phyloP scores from a whole-genome alignment of 148 eudicot species.

The Persicaria maculosa region DNA sequence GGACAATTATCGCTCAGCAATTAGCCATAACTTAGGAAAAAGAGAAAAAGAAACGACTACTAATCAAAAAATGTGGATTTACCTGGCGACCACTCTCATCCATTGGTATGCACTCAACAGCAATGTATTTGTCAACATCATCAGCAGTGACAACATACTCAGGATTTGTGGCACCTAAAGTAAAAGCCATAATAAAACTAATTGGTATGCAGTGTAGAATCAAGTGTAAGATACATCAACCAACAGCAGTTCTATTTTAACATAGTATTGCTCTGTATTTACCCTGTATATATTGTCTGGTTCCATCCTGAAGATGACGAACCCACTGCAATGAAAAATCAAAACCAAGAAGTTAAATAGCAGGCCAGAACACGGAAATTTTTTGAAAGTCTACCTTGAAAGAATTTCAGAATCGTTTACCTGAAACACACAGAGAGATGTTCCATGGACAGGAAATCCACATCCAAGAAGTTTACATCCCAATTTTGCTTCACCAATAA shows the following conservation, averaged over 20 bases:
- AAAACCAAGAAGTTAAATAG: conserved; percentile 11
- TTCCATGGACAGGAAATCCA: conserved; percentile 86
- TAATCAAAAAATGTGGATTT: conserved; percentile 8
- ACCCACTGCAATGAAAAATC: conserved; percentile 54
- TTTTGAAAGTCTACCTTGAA: conserved; percentile 6
- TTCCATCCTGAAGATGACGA: conserved; percentile 96
- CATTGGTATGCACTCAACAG: conserved; percentile 99
- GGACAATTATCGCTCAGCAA: not conserved
- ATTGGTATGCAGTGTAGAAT: not conserved
- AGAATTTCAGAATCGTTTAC: conserved; percentile 27
- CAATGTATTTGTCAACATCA: conserved; percentile 89
- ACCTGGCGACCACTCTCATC: conserved; percentile 95
- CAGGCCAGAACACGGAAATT: not conserved
- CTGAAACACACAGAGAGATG: conserved; percentile 92
- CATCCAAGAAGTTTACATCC: conserved; percentile 77
- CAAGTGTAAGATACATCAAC: not conserved
- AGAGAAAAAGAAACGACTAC: not conserved
- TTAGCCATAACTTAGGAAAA: not conserved
- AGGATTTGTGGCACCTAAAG: conserved; percentile 93
- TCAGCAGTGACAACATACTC: conserved; percentile 96
- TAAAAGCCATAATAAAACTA: conserved; percentile 6
- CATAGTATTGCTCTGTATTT: conserved; percentile 10
- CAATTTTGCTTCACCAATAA: conserved; percentile 78
- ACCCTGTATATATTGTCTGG: conserved; percentile 91
- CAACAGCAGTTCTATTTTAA: not conserved